Conservation (phyloP, 139 green algal genomes). For the Mesotaenium endlicherianum region DNA sequence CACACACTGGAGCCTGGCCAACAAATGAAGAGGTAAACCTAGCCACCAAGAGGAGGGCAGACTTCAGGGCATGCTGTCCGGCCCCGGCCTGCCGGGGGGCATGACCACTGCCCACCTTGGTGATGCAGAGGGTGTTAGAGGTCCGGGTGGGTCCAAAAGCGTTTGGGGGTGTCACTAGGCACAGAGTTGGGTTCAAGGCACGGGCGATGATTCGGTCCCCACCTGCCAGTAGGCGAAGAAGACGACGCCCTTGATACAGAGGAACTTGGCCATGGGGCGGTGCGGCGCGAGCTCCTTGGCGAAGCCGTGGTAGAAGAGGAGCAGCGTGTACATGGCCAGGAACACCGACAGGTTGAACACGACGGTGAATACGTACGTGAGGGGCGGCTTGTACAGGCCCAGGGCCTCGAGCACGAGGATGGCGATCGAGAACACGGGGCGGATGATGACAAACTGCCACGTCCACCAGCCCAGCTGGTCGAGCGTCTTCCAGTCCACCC, state of each 20-base stretch:
- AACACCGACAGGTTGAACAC: constrained; percentile 78
- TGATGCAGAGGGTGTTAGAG: no score
- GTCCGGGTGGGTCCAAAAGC: no score
- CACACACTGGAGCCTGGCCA: no score
- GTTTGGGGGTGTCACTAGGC: no score
- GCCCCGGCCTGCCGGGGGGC: no score
- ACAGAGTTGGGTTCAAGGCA: no score
- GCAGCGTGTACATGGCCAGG: constrained; percentile 92
- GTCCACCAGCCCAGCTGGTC: background rate
- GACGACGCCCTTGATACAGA: constrained; percentile 90
- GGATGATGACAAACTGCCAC: constrained; percentile 23
- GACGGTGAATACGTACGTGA: constrained; percentile 19
- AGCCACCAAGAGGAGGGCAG: no score
- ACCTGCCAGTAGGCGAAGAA: constrained; percentile 96
- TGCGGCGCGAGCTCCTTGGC: constrained; percentile 84
- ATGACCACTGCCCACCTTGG: no score
- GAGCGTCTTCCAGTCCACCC: background rate
- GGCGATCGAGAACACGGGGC: background rate
- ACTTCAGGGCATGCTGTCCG: no score
- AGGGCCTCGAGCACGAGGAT: background rate
- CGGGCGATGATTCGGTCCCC: no score
- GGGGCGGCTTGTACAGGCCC: background rate
- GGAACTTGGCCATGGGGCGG: constrained; percentile 89
- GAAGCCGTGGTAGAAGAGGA: constrained; percentile 84
- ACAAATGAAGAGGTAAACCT: no score